phyloP scores from a whole-genome alignment of 106 monocot species.

The Dioscorea alata region DNA sequence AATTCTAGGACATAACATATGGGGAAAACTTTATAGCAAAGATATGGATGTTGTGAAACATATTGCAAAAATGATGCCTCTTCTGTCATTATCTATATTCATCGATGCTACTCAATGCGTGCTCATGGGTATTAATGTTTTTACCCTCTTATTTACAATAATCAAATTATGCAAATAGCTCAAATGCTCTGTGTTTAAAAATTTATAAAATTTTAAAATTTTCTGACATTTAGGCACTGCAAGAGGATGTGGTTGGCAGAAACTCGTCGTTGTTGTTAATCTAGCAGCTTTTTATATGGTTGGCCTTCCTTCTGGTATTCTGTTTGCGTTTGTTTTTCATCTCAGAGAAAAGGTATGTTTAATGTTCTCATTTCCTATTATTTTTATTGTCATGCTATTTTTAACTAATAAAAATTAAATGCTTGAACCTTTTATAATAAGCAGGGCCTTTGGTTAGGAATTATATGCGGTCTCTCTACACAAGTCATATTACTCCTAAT shows the following conservation, averaged over 20 bases:
- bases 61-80: too few species aligned
- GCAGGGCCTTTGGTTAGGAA: neutral
- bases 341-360: slow-evolving; percentile 10
- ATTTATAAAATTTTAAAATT: too few species aligned
- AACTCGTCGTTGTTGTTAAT: slow-evolving; percentile 12
- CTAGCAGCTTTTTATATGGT: slow-evolving; percentile 22
- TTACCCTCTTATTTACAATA: too few species aligned
- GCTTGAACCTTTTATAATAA: neutral
- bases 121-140: too few species aligned
- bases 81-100: too few species aligned
- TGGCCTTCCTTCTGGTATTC: slow-evolving; percentile 19
- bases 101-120: too few species aligned
- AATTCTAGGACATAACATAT: too few species aligned
- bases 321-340: slow-evolving; percentile 18
- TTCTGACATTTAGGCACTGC: slow-evolving; percentile 9
- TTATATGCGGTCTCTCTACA: neutral
- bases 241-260: slow-evolving; percentile 32
- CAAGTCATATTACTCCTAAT: neutral
- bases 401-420: neutral
- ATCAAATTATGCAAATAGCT: too few species aligned
- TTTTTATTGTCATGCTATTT: neutral
- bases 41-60: too few species aligned
- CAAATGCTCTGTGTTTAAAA: too few species aligned
- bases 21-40: too few species aligned
- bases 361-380: neutral